Base-by-base conservation (phyloP, 2,329 filamentous ascomycete genomes). In the Trichophyton mentagrophytes region DNA sequence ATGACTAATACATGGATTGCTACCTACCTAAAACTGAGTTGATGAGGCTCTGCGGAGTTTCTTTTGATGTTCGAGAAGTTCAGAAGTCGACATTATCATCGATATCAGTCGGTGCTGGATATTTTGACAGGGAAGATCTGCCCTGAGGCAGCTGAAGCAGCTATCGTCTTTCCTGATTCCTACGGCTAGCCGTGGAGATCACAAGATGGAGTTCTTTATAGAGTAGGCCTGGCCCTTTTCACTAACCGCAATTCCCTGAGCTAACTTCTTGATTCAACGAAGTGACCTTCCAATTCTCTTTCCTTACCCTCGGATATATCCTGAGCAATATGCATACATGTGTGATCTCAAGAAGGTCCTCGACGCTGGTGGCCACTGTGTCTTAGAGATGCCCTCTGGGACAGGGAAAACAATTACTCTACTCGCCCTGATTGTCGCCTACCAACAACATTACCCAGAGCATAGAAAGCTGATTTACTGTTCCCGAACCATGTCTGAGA, bases 401-500 rank as follows among this genome's bases (percentile, higher is more conserved):
- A 99, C 93, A 25, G 93, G 93, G 64, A 99, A 99, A 79, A 99
- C 93, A 0, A 89, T 99, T 27, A 96, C 93, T 8, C 80, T 99
- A 3, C 79, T 99, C 51, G 96, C 93, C 0, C 82, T 99, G 67
- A 99, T 99, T 69, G 85, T 99, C 61, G 92, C 93, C 47, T 99
- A 99, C 69, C 95, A 99, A 74, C 89, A 93, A 72, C 86, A 91
- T 71, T 91, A 92, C 69, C 90, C 91, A 2, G 90, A 96, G 71
- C 89, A 93, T 68, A 82, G 95, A 61, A 99, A 99, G 75, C 84
- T 99, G 58, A 96, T 99, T 61, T 99, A 99, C 76, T 99, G 93
- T 79, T 99, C 93, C 65, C 90, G 93, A 77, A 99, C 93, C 61
- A 99, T 99, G 91, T 99, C 93, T 42, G 93, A 99, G 77, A 99